These are phyloP conservation scores for Trichoderma hamatum DNA, from an alignment of 2,329 filamentous ascomycete species.

Conservation along the genomic window DNA sequence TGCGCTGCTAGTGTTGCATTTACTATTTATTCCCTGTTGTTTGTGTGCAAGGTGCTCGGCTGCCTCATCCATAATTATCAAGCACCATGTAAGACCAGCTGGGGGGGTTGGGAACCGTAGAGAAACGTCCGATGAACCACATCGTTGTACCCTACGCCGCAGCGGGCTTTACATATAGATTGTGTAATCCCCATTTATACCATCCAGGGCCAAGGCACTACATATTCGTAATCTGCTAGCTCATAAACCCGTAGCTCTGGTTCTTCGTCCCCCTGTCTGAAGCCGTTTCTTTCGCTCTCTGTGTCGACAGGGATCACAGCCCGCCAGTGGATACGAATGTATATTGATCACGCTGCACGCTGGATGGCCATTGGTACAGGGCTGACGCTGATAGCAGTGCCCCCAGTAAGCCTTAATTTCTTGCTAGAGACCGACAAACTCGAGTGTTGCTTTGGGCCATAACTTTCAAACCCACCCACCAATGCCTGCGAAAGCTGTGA, in stretches of 20 bases:
- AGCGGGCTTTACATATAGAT: too few relatives aligned
- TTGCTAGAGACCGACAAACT: background rate
- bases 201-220: background rate
- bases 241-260: background rate
- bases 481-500: background rate
- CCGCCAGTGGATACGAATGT: background rate
- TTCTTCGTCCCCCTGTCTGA: background rate
- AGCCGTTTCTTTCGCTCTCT: background rate
- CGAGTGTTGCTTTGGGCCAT: conserved; percentile 5
- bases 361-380: background rate
- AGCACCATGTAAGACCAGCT: background rate
- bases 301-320: background rate
- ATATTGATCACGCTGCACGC: background rate
- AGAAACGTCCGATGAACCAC: background rate
- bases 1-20: background rate
- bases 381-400: background rate
- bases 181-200: background rate
- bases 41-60: background rate
- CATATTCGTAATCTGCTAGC: background rate
- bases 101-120: too few relatives aligned
- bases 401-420: background rate
- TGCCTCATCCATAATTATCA: background rate
- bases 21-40: background rate
- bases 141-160: background rate
- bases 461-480: background rate